Evolutionary conservation across 1,284 basidiomycete species (phyloP), one percentile per base, ranked within the genome.

Genomic region (Moesziomyces parantarcticus): DNA sequence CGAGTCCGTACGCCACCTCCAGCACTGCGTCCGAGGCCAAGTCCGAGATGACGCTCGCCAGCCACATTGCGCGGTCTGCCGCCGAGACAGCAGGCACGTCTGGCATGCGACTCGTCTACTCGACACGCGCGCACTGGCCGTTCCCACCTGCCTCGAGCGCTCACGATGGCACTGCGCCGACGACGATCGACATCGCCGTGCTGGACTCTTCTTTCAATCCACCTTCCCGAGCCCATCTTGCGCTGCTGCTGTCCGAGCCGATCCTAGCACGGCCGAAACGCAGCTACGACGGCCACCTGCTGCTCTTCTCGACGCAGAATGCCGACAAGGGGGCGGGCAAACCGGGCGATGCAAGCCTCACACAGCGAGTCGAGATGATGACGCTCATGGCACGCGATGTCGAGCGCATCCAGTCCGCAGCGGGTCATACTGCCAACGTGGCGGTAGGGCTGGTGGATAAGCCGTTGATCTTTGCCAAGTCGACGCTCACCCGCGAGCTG

Each of bases 171-270:
- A 26, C 46, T 16, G 18, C n/a, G n/a, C 46, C 13, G 34, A 16
- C 14, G 21, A 23, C 25, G 8, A 50, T 59, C 6, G 70, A 79
- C 52, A 84, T 88, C 39, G 83, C 86, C 3, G 87, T 97, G 20
- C 88, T 98, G 36, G 95, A 98, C 80, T 91, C 93, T 0, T 95
- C 92, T 1, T 98, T 94, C 86, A 97, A 99, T 79, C 95, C 96
- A 2, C 96, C 96, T 0, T 94, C 92, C 0, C 84, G 88, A 13
- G 94, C 96, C 0, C 95, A 99, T 81, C 87, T 91, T 57, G 90
- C 92, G 0, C 89, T 97, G 46, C 89, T 89, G 20, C 88, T 87
- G 58, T 85, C 87, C 5, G 79, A 65, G 1, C 84, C 84, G 22
- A 86, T 87, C 1, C 76, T 57, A 26, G 65, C 52, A 26, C 25